Evolutionary conservation across 2,329 filamentous ascomycete genomes (phyloP), one percentile per base, ranked within the genome.

Genomic region (Chaetomiaceae sp.): DNA sequence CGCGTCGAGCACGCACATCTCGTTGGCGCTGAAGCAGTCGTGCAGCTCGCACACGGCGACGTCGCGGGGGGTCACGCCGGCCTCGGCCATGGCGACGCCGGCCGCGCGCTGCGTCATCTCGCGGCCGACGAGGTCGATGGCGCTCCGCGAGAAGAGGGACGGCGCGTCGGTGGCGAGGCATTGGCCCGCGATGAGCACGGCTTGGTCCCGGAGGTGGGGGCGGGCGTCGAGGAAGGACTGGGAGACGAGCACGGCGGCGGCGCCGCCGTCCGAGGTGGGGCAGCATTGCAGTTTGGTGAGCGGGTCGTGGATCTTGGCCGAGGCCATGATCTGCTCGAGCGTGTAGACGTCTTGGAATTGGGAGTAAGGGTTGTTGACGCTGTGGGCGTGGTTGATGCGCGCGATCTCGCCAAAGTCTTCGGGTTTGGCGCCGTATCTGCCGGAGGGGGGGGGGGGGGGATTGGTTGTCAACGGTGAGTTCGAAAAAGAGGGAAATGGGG

Each of bases 201-300:
- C 92, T 64, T 91, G 88, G 51, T 81, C 77, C 66, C 84, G 85
- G 54, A 96, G 82, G 63, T 95, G 84, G 1, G 91, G 91, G 20
- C 89, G 82, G 8, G 86, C 85, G 64, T 92, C 87, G 50, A 97
- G 81, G 79, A 96, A 97, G 43, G 79, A 80, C 71, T 96, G 86
- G 0, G 90, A 95, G 50, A 96, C 90, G 47, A 99, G 75, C 29
- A 97, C 85, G 13, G 89, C 89, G 1, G 94, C 90, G 1, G 90
- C 92, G 42, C 86, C 89, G 44, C 92, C 92, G 70, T 97, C 94
- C 0, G 90, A 95, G 1, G 92, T 97, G 1, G 94, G 92, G 73
- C 92, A 96, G 80, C 92, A 97, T 75, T 97, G 94, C n/a, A 97
- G 84, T 73, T 96, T 97, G 54, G 94, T 97, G 51, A 97, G 79